A percentile compares a stretch with the other conserved stretches of the same genome.
Conservation (phyloP, 495 filamentous ascomycete genomes). For the Aspergillus panamensis region DNA sequence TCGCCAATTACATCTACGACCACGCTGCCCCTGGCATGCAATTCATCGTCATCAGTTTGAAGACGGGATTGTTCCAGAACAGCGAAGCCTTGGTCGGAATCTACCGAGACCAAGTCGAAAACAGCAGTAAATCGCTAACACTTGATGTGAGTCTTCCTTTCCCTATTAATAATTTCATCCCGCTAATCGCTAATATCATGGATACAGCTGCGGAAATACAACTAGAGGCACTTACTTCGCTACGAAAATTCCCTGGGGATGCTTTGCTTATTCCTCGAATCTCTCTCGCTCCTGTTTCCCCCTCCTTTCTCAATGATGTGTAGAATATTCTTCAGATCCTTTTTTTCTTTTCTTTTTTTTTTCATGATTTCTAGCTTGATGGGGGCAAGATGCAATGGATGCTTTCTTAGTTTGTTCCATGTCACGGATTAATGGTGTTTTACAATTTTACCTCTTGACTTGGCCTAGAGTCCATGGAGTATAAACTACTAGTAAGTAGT, state of each 20-base stretch:
- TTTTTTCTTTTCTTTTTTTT: slow-evolving; percentile 18
- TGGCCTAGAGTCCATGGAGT: background rate
- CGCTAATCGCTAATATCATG: slow-evolving; percentile 11
- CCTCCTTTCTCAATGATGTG: slow-evolving; percentile 5
- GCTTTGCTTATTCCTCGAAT: background rate
- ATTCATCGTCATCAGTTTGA: slow-evolving; percentile 96
- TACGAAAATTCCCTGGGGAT: background rate
- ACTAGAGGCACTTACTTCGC: slow-evolving; percentile 18
- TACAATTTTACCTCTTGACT: slow-evolving; percentile 12
- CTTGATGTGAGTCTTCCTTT: slow-evolving; percentile 73
- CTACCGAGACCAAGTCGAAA: slow-evolving; percentile 88
- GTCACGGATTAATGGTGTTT: slow-evolving; percentile 12
- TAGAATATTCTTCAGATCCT: slow-evolving; percentile 15
- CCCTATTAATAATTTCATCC: background rate
- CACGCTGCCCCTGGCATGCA: slow-evolving; percentile 97
- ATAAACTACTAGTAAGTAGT: no score
- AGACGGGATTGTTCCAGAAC: slow-evolving; percentile 89
- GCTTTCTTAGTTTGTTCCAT: slow-evolving; percentile 2
- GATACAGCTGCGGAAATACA: slow-evolving; percentile 46
- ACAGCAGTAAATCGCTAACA: slow-evolving; percentile 83
- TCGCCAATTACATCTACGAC: slow-evolving; percentile 90
- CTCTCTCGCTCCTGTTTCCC: background rate
- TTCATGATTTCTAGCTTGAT: slow-evolving; percentile 31
- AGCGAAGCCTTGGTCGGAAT: slow-evolving; percentile 93
- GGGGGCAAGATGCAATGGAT: background rate